Conservation (phyloP, 352 stramenopile genomes). For the Phytophthora sp. region DNA sequence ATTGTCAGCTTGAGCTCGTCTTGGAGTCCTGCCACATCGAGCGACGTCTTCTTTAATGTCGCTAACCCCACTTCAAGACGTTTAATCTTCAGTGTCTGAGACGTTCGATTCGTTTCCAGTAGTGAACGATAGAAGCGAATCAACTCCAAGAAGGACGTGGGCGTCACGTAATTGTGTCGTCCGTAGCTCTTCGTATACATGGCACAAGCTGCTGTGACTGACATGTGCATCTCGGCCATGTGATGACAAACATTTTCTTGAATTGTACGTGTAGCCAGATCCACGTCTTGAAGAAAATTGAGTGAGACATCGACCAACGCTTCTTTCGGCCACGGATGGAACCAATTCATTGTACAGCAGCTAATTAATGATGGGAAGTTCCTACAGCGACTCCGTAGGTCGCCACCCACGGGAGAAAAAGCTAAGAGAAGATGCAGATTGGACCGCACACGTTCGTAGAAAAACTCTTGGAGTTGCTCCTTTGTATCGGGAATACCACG, state of each 20-base stretch:
- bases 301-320: slow-evolving; percentile 87
- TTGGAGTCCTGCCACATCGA: slow-evolving; percentile 82
- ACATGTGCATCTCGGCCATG: slow-evolving; percentile 93
- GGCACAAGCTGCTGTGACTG: slow-evolving; percentile 77
- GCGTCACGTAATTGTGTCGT: slow-evolving; percentile 93
- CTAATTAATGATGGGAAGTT: slow-evolving; percentile 83
- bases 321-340: slow-evolving; percentile 92
- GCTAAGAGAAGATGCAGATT: slow-evolving; percentile 91
- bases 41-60: slow-evolving; percentile 85
- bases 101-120: slow-evolving; percentile 59
- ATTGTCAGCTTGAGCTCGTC: slow-evolving; percentile 88
- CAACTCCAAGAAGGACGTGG: slow-evolving; percentile 92
- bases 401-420: slow-evolving; percentile 82
- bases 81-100: slow-evolving; percentile 68
- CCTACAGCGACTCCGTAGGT: slow-evolving; percentile 76
- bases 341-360: slow-evolving; percentile 89
- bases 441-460: slow-evolving; percentile 83
- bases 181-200: slow-evolving; percentile 78
- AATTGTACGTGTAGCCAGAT: slow-evolving; percentile 67
- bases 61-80: slow-evolving; percentile 85
- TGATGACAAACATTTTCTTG: slow-evolving; percentile 93
- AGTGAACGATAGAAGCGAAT: slow-evolving; percentile 93
- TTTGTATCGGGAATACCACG: slow-evolving; percentile 89
- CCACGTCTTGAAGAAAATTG: slow-evolving; percentile 83
- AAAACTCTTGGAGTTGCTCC: slow-evolving; percentile 92